Evolutionary conservation across 2,329 filamentous ascomycete species (phyloP), one percentile per base, ranked within the genome.

Genomic region (Cercospora sojina): DNA sequence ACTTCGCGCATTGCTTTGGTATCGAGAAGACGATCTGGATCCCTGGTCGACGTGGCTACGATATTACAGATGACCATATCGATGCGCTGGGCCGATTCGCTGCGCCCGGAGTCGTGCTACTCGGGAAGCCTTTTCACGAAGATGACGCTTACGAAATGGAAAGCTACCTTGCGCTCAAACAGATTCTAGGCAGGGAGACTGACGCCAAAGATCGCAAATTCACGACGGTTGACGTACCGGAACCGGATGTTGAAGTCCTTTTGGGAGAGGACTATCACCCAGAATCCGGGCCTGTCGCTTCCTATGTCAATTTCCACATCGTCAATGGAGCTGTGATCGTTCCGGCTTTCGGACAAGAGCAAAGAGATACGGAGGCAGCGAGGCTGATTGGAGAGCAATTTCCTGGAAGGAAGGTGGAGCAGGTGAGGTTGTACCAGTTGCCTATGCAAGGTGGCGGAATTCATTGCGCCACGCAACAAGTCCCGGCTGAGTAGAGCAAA

Each of bases 31-130:
- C 64, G 29, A 69, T 71, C 16, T 71, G 67, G 69, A 62, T 69
- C 16, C 62, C 64, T 32, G 69, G 69, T 9, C 16, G 49, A 12
- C 62, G 66, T 20, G 69, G 67, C 10, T 53, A 58, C 9, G 69
- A 69, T 31, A 69, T 67, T 35, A 70, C 67, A 29, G 69, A 70
- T 32, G 67, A 68, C 43, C 69, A 71, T 29, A 66, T 71, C 49
- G 67, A 71, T 23, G 58, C 63, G 9, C 58, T 68, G n/a, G 69
- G 67, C 12, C 67, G 69, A 20, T 69, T 71, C 25, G 53, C 58
- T 16, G 25, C 35, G 2, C 67, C 64, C 32, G 67, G 64, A 10
- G 56, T 64, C 6, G 62, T 70, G 1, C 23, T 71, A 0, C 55
- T 71, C 9, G 60, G 56, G 47, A 67, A 62, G 12, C 67, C 67